Percentiles rank a stretch among this genome's conserved stretches.
phyloP scores from a whole-genome alignment of 2,329 filamentous ascomycete species.

The Lasiodiplodia gonubiensis region DNA sequence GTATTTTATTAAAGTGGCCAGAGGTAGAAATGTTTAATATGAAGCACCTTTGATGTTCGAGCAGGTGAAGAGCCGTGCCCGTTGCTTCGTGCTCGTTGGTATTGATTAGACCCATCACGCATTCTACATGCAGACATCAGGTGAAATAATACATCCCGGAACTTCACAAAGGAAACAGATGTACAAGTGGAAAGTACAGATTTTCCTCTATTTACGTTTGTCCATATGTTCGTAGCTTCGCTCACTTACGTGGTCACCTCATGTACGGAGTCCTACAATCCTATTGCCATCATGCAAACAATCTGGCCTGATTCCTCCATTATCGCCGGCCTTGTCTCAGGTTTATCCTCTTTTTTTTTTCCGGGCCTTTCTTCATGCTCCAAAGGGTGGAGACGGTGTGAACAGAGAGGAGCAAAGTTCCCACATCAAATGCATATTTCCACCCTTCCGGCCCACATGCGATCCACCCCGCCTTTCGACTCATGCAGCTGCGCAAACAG shows the following conservation, averaged over 20 bases:
- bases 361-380: neutral
- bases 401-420: neutral
- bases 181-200: neutral
- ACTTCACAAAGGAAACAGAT: neutral
- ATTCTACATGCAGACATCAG: neutral
- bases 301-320: neutral
- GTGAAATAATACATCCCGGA: neutral
- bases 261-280: neutral
- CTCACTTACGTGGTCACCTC: neutral
- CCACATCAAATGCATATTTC: neutral
- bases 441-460: neutral
- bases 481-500: neutral
- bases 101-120: neutral
- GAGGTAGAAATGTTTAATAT: neutral
- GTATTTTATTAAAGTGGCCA: neutral
- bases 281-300: neutral
- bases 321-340: neutral
- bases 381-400: neutral
- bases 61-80: neutral
- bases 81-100: neutral
- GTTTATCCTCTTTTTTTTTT: neutral
- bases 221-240: neutral
- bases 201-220: neutral
- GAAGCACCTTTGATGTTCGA: neutral
- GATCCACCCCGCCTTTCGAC: neutral